These are phyloP conservation scores for Fusarium newnesense DNA, from an alignment of 2,329 filamentous ascomycete genomes.

Conservation along the genomic window DNA sequence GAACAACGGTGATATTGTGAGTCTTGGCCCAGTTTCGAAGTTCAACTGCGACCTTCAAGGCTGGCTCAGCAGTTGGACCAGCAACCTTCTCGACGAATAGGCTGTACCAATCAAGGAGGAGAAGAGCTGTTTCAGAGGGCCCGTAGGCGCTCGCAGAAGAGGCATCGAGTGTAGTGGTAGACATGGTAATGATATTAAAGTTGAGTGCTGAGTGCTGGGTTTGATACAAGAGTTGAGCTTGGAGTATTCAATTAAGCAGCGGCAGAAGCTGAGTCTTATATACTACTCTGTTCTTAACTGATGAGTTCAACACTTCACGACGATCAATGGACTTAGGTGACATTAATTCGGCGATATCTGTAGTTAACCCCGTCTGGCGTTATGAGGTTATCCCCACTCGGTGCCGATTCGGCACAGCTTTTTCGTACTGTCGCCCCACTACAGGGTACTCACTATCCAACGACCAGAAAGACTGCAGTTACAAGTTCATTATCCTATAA, in stretches of 20 bases:
- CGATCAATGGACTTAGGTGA: no score
- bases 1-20: neutral
- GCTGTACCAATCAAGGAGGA: conserved; percentile 4
- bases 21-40: conserved; percentile 2
- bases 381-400: conserved; percentile 9
- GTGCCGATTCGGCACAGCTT: neutral
- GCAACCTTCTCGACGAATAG: neutral
- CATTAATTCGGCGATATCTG: neutral
- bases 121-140: neutral
- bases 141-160: neutral
- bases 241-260: fast-evolving
- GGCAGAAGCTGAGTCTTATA: neutral
- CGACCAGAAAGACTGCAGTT: neutral
- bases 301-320: fast-evolving
- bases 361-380: neutral
- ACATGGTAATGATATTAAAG: neutral
- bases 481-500: neutral
- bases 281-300: fast-evolving
- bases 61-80: neutral
- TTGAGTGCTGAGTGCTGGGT: neutral
- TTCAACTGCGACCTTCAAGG: neutral
- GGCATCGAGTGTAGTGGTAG: neutral
- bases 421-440: fast-evolving
- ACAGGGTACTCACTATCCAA: neutral
- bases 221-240: neutral